A percentile compares a stretch with the other conserved stretches of the same genome.
Evolutionary conservation across 1,284 basidiomycete genomes (phyloP).

Genomic region (Sphaerobolus stellatus): DNA sequence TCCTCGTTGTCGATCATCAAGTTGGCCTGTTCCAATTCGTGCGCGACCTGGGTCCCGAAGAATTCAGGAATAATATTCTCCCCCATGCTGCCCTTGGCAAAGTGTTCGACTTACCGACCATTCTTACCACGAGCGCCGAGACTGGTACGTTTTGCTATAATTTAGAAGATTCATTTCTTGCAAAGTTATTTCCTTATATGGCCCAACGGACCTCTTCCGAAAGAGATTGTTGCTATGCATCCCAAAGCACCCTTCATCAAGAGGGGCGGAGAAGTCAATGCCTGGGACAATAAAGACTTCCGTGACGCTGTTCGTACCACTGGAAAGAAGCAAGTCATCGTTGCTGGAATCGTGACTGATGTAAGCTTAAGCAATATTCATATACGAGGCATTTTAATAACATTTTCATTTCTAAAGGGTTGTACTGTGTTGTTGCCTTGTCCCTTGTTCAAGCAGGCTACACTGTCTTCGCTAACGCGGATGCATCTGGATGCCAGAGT

Average conservation of each 20-base stretch:
- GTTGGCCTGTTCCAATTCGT: conserved; percentile 46
- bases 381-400: neutral
- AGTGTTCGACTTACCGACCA: conserved; percentile 43
- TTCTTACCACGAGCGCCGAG: conserved; percentile 46
- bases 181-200: conserved; percentile 25
- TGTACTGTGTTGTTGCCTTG: conserved; percentile 46
- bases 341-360: conserved; percentile 49
- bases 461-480: conserved; percentile 45
- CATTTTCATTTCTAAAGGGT: conserved; percentile 29
- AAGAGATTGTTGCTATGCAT: conserved; percentile 44
- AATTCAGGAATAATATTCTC: conserved; percentile 44
- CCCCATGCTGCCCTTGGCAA: conserved; percentile 46
- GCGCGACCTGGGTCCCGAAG: conserved; percentile 38
- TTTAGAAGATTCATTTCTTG: neutral
- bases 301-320: conserved; percentile 42
- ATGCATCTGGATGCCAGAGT: conserved; percentile 44
- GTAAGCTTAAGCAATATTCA: conserved; percentile 28
- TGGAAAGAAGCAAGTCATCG: conserved; percentile 52
- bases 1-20: conserved; percentile 49
- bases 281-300: conserved; percentile 51
- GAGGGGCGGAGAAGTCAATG: conserved; percentile 48
- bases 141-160: conserved; percentile 28
- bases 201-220: conserved; percentile 46
- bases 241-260: conserved; percentile 44
- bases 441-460: conserved; percentile 45